Conservation (phyloP, 306 rosid genomes). For the Inga oerstediana region DNA sequence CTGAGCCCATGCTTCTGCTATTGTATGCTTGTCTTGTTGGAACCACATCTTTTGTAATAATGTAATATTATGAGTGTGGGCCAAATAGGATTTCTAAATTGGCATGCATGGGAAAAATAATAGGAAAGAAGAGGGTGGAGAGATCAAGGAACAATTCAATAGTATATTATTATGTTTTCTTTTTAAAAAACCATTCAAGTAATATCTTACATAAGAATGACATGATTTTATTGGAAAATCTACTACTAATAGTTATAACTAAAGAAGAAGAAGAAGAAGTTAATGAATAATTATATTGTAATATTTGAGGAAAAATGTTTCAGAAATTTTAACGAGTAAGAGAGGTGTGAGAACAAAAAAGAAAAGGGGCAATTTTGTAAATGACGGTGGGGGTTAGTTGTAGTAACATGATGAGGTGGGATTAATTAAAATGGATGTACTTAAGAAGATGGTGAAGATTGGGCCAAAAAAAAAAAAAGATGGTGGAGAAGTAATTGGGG, state of each 20-base stretch:
- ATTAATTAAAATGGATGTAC: too few relatives aligned
- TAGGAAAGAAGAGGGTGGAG: not conserved
- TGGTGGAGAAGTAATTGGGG: too few relatives aligned
- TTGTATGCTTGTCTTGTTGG: not conserved
- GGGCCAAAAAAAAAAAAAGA: too few relatives aligned
- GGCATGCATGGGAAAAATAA: not conserved
- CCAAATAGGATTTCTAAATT: not conserved
- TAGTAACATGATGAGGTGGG: not conserved
- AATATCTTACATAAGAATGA: too few relatives aligned
- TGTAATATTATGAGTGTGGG: not conserved
- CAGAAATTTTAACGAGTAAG: not conserved
- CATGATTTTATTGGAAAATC: too few relatives aligned
- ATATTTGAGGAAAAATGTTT: not conserved
- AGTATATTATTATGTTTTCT: not conserved
- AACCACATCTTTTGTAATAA: not conserved
- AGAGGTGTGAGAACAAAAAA: not conserved
- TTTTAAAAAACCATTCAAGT: not conserved
- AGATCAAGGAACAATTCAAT: not conserved
- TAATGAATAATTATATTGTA: too few relatives aligned
- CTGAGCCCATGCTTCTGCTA: not conserved
- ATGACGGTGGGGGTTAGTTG: not conserved
- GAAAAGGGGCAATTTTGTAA: not conserved
- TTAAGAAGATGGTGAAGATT: too few relatives aligned
- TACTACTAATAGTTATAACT: too few relatives aligned
- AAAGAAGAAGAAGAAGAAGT: too few relatives aligned